These are phyloP conservation scores for Salvia miltiorrhiza DNA, from an alignment of 257 asterid species.

Conservation along the genomic window DNA sequence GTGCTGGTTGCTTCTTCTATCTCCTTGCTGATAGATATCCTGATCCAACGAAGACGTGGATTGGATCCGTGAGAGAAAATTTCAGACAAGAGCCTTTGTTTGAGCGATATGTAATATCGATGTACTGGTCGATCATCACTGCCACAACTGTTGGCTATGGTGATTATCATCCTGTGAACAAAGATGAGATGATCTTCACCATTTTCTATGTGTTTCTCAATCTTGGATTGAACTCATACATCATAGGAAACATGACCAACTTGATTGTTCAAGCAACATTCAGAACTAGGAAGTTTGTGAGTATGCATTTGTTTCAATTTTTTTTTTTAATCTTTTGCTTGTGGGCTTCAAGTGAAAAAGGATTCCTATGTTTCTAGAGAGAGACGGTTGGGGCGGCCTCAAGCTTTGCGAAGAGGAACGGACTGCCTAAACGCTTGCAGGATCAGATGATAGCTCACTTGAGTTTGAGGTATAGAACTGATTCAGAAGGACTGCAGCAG, in stretches of 20 bases:
- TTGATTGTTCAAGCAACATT: conserved; percentile 78
- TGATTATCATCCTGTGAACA: conserved; percentile 64
- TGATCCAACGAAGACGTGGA: conserved; percentile 56
- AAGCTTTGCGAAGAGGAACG: conserved; percentile 72
- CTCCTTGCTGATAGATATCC: conserved; percentile 45
- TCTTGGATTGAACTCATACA: conserved; percentile 65
- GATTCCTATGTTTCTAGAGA: conserved; percentile 32
- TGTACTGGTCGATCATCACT: conserved; percentile 73
- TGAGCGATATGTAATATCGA: conserved; percentile 44
- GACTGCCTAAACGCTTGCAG: conserved; percentile 54
- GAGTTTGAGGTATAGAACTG: conserved; percentile 73
- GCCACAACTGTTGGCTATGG: conserved; percentile 74
- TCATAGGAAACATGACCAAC: conserved; percentile 88
- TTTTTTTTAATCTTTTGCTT: background rate
- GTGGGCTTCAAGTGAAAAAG: background rate
- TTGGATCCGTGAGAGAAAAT: conserved; percentile 28
- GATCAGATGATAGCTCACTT: conserved; percentile 87
- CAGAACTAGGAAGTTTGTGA: conserved; percentile 70
- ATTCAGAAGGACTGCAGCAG: conserved; percentile 84
- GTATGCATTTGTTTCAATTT: conserved; percentile 19
- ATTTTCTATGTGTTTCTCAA: conserved; percentile 58
- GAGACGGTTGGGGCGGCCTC: conserved; percentile 71
- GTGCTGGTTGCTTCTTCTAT: conserved; percentile 57
- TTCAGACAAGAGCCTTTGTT: conserved; percentile 26
- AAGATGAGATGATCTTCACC: conserved; percentile 53